Conservation (phyloP, 331 rosid species). For the Pyrus hybrid region DNA sequence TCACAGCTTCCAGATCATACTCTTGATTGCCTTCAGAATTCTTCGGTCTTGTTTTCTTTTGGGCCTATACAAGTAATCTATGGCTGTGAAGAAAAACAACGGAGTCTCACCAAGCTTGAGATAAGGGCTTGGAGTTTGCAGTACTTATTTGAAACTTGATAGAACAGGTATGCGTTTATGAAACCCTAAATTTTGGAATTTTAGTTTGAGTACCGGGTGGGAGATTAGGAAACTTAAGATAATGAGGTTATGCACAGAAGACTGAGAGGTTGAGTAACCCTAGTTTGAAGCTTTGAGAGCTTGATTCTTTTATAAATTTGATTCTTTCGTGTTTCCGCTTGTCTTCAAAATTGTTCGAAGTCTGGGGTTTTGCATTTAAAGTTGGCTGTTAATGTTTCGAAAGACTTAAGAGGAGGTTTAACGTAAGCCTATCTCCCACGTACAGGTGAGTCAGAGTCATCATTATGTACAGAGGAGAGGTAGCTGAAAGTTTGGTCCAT, state of each 20-base stretch:
- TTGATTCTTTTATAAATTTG: not conserved
- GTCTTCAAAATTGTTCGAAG: not conserved
- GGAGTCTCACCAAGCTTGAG: not conserved
- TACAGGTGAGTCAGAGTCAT: not conserved
- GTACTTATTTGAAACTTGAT: not conserved
- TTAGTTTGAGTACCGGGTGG: not conserved
- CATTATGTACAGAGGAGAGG: not conserved
- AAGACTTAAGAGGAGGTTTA: not conserved
- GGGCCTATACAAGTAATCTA: not conserved
- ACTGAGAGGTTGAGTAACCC: not conserved
- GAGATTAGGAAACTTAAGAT: not conserved
- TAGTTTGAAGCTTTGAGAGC: not conserved
- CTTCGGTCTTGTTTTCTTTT: not conserved
- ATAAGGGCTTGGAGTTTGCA: not conserved
- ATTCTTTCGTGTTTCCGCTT: not conserved
- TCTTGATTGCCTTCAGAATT: slow-evolving; percentile 29
- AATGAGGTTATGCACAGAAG: fast-evolving
- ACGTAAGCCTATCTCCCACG: not conserved
- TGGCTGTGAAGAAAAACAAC: not conserved
- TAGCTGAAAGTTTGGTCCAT: not conserved
- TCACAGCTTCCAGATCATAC: slow-evolving; percentile 82
- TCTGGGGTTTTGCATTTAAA: not conserved
- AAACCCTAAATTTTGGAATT: not conserved
- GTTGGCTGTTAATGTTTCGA: not conserved
- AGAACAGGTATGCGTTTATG: not conserved